Evolutionary conservation across 2,329 filamentous ascomycete species (phyloP).

Genomic region (Colletotrichum phormii): DNA sequence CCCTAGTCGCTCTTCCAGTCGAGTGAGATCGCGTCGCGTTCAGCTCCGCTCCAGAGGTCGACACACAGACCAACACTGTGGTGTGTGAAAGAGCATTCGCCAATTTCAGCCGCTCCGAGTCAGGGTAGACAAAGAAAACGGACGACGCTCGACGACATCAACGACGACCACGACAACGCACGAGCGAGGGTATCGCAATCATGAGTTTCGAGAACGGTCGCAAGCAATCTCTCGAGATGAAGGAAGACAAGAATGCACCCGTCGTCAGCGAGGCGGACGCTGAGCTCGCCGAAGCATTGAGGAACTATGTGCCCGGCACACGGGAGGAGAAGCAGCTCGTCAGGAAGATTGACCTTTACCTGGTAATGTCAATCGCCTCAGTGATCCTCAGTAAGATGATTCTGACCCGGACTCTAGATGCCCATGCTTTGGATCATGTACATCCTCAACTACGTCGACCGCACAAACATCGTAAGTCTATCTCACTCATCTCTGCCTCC

Average conservation of each 20-base stretch:
- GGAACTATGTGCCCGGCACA: conserved; percentile 43
- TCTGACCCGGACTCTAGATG: not conserved
- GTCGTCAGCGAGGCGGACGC: conserved; percentile 31
- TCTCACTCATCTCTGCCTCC: not conserved
- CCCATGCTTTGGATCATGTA: conserved; percentile 39
- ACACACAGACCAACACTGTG: not conserved
- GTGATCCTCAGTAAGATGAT: not conserved
- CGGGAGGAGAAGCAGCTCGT: conserved; percentile 40
- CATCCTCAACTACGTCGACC: conserved; percentile 44
- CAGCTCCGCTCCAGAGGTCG: not conserved
- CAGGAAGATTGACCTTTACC: conserved; percentile 36
- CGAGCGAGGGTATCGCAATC: not conserved
- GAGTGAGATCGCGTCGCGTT: not conserved
- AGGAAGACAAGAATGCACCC: conserved; percentile 34
- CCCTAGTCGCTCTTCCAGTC: not conserved
- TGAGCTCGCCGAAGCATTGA: conserved; percentile 42
- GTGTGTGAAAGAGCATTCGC: not conserved
- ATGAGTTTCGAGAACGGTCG: conserved; percentile 22
- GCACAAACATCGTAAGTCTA: conserved; percentile 43
- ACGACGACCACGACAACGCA: not conserved
- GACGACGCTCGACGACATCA: not conserved
- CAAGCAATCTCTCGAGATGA: conserved; percentile 36
- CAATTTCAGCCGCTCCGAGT: not conserved
- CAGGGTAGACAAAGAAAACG: not conserved
- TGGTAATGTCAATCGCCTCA: conserved; percentile 4